Evolutionary conservation across 495 filamentous ascomycete species (phyloP).

Genomic region (Hypomontagnella submonticulosa): DNA sequence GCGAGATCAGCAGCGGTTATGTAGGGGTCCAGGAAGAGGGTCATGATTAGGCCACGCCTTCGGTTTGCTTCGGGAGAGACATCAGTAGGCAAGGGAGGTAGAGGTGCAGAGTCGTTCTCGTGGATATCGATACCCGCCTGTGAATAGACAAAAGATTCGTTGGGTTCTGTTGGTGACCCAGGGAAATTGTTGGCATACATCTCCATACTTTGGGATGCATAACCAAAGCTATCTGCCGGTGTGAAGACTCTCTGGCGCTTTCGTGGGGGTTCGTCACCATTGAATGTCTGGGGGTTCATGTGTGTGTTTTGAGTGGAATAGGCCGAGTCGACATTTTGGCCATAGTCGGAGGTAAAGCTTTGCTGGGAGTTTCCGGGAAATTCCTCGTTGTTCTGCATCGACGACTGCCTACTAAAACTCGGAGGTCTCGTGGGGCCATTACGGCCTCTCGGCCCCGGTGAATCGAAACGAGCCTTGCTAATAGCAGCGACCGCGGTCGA

Average conservation of each 20-base stretch:
- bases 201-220: slow-evolving; percentile 62
- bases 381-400: slow-evolving; percentile 69
- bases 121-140: slow-evolving; percentile 63
- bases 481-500: slow-evolving; percentile 93
- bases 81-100: slow-evolving; percentile 77
- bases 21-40: slow-evolving; percentile 85
- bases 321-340: slow-evolving; percentile 59
- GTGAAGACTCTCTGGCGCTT: slow-evolving; percentile 72
- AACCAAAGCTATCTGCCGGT: slow-evolving; percentile 60
- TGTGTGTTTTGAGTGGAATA: slow-evolving; percentile 54
- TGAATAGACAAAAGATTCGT: slow-evolving; percentile 83
- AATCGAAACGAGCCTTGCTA: slow-evolving; percentile 94
- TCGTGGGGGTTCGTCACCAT: slow-evolving; percentile 82
- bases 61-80: slow-evolving; percentile 72
- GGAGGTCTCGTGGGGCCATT: slow-evolving; percentile 59
- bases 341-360: slow-evolving; percentile 59
- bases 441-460: slow-evolving; percentile 74
- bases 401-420: slow-evolving; percentile 65
- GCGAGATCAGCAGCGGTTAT: slow-evolving; percentile 66
- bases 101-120: slow-evolving; percentile 64
- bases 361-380: slow-evolving; percentile 61
- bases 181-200: slow-evolving; percentile 58
- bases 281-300: slow-evolving; percentile 34
- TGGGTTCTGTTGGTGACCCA: slow-evolving; percentile 83
- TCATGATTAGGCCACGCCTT: slow-evolving; percentile 83